phyloP scores from a whole-genome alignment of 495 filamentous ascomycete genomes.

The Thermothielavioides terrestris region DNA sequence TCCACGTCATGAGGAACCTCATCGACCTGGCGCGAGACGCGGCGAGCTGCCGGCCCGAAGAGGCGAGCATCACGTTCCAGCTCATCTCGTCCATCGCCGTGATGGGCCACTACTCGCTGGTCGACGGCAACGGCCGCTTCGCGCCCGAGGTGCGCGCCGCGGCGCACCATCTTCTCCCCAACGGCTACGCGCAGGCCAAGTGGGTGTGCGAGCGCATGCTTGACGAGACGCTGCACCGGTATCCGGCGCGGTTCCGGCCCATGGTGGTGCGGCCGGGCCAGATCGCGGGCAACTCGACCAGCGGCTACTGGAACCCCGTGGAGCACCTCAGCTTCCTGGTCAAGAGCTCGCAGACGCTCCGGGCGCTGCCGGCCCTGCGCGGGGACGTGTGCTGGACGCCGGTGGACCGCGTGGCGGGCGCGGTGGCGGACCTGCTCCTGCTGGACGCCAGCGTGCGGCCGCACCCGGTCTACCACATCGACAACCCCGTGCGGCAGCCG shows the following conservation, averaged over 20 bases:
- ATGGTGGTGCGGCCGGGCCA: conserved; percentile 44
- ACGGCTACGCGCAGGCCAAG: conserved; percentile 47
- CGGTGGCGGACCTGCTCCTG: conserved; percentile 33
- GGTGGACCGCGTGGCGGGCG: conserved; percentile 37
- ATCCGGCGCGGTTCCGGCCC: conserved; percentile 32
- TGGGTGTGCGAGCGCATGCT: conserved; percentile 44
- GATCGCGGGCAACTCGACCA: conserved; percentile 39
- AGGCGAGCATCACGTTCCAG: conserved; percentile 41
- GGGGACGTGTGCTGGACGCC: conserved; percentile 43
- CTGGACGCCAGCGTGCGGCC: background rate
- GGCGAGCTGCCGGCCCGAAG: conserved; percentile 14
- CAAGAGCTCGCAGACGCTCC: conserved; percentile 43
- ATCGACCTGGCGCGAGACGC: conserved; percentile 36
- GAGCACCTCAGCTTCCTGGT: conserved; percentile 45
- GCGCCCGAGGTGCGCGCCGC: conserved; percentile 25
- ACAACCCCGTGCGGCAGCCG: conserved; percentile 44
- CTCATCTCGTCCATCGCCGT: conserved; percentile 48
- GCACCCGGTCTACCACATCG: conserved; percentile 47
- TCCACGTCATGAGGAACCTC: conserved; percentile 40
- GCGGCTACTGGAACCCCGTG: conserved; percentile 45
- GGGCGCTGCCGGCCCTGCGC: conserved; percentile 32
- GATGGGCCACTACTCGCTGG: too few relatives aligned
- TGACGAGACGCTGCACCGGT: conserved; percentile 37
- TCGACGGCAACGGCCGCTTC: conserved; percentile 5
- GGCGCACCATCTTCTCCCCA: conserved; percentile 29